Percentiles rank a stretch among this genome's conserved stretches.
phyloP scores from a whole-genome alignment of 2,329 filamentous ascomycete genomes.

The Plectosphaerella sp. region DNA sequence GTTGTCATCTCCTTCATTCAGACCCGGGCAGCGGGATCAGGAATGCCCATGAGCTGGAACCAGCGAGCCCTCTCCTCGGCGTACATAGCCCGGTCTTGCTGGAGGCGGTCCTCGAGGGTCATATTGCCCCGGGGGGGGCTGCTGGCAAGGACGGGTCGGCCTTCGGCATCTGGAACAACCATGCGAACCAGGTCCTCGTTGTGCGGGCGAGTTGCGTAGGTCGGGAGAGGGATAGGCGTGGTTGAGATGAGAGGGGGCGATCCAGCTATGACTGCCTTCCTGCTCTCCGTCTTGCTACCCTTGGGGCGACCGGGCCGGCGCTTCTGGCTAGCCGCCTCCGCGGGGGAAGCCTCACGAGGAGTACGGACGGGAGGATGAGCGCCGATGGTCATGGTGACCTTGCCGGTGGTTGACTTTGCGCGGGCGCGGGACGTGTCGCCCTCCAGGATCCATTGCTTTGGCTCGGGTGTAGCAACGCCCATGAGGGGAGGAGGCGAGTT shows the following conservation, averaged over 20 bases:
- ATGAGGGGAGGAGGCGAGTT: neutral
- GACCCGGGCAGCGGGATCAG: neutral
- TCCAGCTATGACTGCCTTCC: neutral
- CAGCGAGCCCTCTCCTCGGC: neutral
- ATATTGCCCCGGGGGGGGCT: neutral
- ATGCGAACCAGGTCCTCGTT: neutral
- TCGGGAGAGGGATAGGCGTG: neutral
- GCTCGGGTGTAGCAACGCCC: neutral
- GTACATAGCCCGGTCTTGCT: neutral
- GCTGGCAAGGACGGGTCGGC: neutral
- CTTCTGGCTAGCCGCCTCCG: neutral
- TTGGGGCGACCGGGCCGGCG: neutral
- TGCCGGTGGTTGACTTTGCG: neutral
- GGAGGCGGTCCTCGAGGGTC: neutral
- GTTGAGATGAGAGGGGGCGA: neutral
- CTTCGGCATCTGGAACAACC: neutral
- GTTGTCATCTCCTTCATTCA: neutral
- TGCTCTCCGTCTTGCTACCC: constrained; percentile 1
- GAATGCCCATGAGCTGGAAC: neutral
- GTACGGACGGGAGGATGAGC: neutral
- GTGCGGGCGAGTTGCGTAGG: neutral
- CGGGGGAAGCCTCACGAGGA: neutral
- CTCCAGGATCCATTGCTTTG: neutral
- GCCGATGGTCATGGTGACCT: neutral
- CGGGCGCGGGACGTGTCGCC: neutral